Percentiles rank a stretch among this genome's conserved stretches.
Conservation (phyloP, 2,329 filamentous ascomycete genomes). For the Fusarium annulatum region DNA sequence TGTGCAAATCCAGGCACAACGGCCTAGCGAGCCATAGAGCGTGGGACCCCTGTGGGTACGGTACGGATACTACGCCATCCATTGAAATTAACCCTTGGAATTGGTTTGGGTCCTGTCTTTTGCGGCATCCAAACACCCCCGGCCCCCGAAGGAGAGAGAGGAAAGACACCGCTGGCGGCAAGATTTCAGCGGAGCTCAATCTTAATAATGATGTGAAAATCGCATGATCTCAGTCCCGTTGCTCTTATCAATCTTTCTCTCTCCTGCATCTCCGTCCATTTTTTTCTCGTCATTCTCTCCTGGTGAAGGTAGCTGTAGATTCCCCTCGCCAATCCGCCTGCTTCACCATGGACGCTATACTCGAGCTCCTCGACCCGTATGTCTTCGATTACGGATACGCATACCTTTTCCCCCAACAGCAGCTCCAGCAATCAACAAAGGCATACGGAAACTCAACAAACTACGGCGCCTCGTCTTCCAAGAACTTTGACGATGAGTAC, state of each 20-base stretch:
- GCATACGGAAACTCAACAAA: slow-evolving; percentile 27
- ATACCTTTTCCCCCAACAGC: slow-evolving; percentile 49
- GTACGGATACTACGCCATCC: background rate
- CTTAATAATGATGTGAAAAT: slow-evolving; percentile 31
- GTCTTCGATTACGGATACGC: slow-evolving; percentile 55
- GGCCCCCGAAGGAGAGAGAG: background rate
- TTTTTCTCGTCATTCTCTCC: background rate
- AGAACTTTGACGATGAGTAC: slow-evolving; percentile 27
- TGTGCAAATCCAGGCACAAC: slow-evolving; percentile 37
- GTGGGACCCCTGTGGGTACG: slow-evolving; percentile 32
- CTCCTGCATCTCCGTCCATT: background rate
- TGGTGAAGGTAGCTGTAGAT: background rate
- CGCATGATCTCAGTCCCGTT: slow-evolving; percentile 11
- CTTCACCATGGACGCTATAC: slow-evolving; percentile 52
- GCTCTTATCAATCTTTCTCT: slow-evolving; percentile 20
- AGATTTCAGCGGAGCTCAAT: slow-evolving; percentile 22
- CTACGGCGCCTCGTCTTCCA: slow-evolving; percentile 15
- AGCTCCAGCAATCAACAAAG: slow-evolving; percentile 13
- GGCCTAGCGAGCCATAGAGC: slow-evolving; percentile 14
- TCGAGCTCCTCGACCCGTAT: slow-evolving; percentile 56
- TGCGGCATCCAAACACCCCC: background rate
- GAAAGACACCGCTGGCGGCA: slow-evolving; percentile 16
- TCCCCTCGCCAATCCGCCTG: background rate
- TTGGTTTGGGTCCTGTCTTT: background rate
- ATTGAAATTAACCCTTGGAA: slow-evolving; percentile 26